Conservation (phyloP, 1,284 basidiomycete genomes). For the Trametes polyzona region DNA sequence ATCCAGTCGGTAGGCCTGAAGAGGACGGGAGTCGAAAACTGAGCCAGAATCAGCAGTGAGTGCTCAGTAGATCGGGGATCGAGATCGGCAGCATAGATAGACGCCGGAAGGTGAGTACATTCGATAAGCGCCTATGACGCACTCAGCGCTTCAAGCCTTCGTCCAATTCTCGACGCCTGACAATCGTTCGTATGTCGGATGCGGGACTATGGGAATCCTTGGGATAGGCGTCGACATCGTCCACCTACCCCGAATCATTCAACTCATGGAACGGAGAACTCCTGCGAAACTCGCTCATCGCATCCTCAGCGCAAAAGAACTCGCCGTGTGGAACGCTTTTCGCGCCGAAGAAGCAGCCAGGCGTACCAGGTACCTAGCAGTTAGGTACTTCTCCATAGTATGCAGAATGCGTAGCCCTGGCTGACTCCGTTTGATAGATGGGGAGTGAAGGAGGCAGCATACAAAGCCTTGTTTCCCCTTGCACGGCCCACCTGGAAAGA, state of each 20-base stretch:
- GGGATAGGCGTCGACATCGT: conserved; percentile 84
- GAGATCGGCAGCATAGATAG: conserved; percentile 15
- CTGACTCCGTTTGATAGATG: conserved; percentile 52
- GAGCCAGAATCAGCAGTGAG: not conserved
- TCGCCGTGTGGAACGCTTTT: conserved; percentile 46
- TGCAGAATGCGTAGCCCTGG: not conserved
- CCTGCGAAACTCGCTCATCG: conserved; percentile 54
- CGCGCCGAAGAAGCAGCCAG: conserved; percentile 25
- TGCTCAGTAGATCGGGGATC: conserved; percentile 8
- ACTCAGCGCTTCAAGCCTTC: not conserved
- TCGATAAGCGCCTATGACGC: conserved; percentile 1
- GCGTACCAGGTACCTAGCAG: conserved; percentile 58
- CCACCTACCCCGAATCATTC: conserved; percentile 65
- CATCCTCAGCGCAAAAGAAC: conserved; percentile 66
- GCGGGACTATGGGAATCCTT: conserved; percentile 55
- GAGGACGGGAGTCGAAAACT: not conserved
- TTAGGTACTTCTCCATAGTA: conserved; percentile 49
- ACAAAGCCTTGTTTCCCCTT: conserved; percentile 81
- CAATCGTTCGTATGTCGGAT: not conserved
- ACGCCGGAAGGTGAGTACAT: conserved; percentile 5
- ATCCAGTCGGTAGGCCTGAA: too few relatives aligned
- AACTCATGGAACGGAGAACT: conserved; percentile 57
- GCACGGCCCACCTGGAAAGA: conserved; percentile 79
- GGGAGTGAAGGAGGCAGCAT: conserved; percentile 88
- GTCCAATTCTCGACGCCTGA: not conserved